Percentiles rank a stretch among this genome's conserved stretches.
These are phyloP conservation scores for Xylariaceae sp. DNA, from an alignment of 2,329 filamentous ascomycete species.

Conservation along the genomic window DNA sequence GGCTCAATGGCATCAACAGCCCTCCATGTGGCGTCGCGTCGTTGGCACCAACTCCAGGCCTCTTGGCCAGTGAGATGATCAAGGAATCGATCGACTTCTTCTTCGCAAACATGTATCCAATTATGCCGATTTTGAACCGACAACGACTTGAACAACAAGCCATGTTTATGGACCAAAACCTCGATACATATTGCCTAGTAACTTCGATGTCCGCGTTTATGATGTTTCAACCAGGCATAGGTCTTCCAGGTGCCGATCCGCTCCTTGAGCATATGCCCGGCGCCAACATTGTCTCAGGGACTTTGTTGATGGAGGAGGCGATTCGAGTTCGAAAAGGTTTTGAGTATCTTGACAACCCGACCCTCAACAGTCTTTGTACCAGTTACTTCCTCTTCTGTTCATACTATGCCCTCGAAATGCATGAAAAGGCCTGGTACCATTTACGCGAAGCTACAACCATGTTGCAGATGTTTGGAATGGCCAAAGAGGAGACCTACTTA, in stretches of 20 bases:
- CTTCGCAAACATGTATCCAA: slow-evolving; percentile 62
- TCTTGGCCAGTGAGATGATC: slow-evolving; percentile 58
- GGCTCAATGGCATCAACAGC: slow-evolving; percentile 51
- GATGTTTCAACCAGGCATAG: slow-evolving; percentile 66
- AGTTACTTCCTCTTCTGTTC: slow-evolving; percentile 76
- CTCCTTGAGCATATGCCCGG: slow-evolving; percentile 53
- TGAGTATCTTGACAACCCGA: slow-evolving; percentile 55
- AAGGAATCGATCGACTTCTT: slow-evolving; percentile 66
- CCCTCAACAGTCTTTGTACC: slow-evolving; percentile 59
- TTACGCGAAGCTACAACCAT: slow-evolving; percentile 73
- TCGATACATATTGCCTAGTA: slow-evolving; percentile 61
- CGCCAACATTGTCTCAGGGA: slow-evolving; percentile 59
- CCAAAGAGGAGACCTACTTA: slow-evolving; percentile 59
- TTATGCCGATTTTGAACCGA: slow-evolving; percentile 59
- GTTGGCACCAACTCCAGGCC: slow-evolving; percentile 52
- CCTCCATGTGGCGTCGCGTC: slow-evolving; percentile 40
- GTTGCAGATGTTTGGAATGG: slow-evolving; percentile 55
- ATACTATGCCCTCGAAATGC: slow-evolving; percentile 66
- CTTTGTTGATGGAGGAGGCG: slow-evolving; percentile 64
- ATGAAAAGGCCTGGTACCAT: slow-evolving; percentile 76
- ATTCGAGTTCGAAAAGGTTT: slow-evolving; percentile 60
- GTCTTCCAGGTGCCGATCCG: slow-evolving; percentile 52
- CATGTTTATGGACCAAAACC: slow-evolving; percentile 56
- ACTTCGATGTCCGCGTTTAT: slow-evolving; percentile 64
- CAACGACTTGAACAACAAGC: slow-evolving; percentile 54